Evolutionary conservation across 805 yeast species (phyloP).

Genomic region (Ogataea salicorniae): DNA sequence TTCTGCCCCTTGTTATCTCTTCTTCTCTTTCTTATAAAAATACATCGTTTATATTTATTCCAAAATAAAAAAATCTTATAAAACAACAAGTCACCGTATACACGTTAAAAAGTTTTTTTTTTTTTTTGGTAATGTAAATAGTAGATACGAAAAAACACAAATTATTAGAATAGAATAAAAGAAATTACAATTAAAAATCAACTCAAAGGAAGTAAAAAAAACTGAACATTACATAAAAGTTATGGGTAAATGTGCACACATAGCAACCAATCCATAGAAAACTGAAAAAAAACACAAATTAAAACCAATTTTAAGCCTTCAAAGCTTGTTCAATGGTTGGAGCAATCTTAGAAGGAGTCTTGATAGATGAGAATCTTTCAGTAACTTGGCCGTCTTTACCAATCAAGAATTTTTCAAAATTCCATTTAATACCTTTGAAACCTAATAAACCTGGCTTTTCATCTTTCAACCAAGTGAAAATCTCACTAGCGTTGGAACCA

Average conservation of each 20-base stretch:
- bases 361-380: slow-evolving; percentile 51
- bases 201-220: too few species aligned
- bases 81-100: too few species aligned
- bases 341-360: slow-evolving; percentile 60
- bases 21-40: too few species aligned
- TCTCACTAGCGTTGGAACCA: slow-evolving; percentile 76
- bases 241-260: too few species aligned
- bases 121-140: too few species aligned
- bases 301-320: slow-evolving; percentile 12
- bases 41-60: too few species aligned
- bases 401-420: slow-evolving; percentile 55
- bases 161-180: neutral
- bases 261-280: neutral
- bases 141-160: neutral
- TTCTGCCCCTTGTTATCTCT: too few species aligned
- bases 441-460: slow-evolving; percentile 57
- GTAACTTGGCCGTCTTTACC: slow-evolving; percentile 52
- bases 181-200: neutral
- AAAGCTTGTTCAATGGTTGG: slow-evolving; percentile 55
- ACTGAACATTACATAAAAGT: too few species aligned
- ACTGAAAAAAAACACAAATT: neutral
- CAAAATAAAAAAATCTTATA: too few species aligned
- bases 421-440: slow-evolving; percentile 62
- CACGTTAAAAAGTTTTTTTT: too few species aligned
- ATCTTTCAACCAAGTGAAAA: slow-evolving; percentile 69